Percentiles rank a stretch among this genome's conserved stretches.
Conservation (phyloP, 2,329 filamentous ascomycete genomes). For the Juglanconis oblonga region DNA sequence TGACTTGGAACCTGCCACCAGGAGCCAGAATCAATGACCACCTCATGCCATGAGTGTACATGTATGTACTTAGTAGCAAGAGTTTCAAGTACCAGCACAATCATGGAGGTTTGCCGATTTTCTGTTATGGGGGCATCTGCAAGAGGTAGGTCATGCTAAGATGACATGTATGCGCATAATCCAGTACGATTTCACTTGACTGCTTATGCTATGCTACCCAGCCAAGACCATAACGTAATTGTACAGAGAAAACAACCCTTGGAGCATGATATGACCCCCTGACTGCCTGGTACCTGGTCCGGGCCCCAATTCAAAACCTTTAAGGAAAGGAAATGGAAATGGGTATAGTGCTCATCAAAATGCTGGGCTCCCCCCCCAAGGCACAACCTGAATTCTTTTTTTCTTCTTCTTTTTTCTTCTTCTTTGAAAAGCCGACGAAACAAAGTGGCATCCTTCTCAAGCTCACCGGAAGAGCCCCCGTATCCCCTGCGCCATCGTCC, state of each 20-base stretch:
- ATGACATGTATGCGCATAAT: neutral
- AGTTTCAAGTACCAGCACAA: too few species aligned
- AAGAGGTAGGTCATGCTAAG: too few species aligned
- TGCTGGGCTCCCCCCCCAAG: neutral
- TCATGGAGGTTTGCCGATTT: too few species aligned
- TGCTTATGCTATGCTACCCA: neutral
- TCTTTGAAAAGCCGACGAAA: neutral
- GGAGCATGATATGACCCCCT: neutral
- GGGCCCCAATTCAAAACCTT: neutral
- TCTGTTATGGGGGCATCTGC: too few species aligned
- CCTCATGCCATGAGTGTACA: neutral
- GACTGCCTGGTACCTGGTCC: too few species aligned
- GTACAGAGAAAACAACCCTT: neutral
- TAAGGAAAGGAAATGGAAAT: slow-evolving; percentile 1
- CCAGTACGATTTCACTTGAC: neutral
- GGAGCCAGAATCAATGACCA: neutral
- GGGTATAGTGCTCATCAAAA: slow-evolving; percentile 17
- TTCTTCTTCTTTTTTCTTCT: neutral
- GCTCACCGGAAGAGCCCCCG: slow-evolving; percentile 43
- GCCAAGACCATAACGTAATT: neutral
- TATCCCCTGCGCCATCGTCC: slow-evolving; percentile 37
- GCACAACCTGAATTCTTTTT: neutral
- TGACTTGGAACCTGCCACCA: neutral
- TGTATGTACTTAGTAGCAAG: neutral
- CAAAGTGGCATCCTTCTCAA: neutral